Percentiles rank a stretch among this genome's conserved stretches.
These are phyloP conservation scores for Alternaria sp. DNA, from an alignment of 2,329 filamentous ascomycete genomes.

Conservation along the genomic window DNA sequence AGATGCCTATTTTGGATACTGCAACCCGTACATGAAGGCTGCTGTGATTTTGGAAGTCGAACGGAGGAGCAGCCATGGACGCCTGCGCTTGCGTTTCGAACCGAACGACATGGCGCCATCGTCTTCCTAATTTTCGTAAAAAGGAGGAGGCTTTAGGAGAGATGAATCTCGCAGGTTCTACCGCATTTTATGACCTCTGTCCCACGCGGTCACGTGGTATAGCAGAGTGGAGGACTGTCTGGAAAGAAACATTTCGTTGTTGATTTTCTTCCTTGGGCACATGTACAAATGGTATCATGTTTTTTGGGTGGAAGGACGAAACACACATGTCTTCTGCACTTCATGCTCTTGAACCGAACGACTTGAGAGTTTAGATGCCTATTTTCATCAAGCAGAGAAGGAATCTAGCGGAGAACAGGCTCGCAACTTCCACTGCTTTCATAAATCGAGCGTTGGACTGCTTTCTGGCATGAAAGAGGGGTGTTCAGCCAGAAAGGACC, in stretches of 20 bases:
- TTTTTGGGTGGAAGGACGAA: neutral
- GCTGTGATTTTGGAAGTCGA: neutral
- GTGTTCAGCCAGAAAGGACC: fast-evolving
- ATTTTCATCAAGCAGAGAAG: neutral
- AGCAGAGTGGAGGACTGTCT: neutral
- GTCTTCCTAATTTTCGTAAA: neutral
- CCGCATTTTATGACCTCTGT: fast-evolving
- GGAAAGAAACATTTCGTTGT: neutral
- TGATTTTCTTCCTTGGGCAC: neutral
- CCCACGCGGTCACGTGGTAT: neutral
- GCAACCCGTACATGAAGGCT: neutral
- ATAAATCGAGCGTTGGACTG: neutral
- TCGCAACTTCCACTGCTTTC: neutral
- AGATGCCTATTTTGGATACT: neutral
- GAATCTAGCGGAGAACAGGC: no score
- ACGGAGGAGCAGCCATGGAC: neutral
- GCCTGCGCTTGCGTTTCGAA: neutral
- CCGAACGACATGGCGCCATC: neutral
- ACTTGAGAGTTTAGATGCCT: neutral
- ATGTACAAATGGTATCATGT: neutral
- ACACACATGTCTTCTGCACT: neutral
- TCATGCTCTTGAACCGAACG: neutral
- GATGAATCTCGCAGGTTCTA: neutral
- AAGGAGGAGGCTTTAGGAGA: neutral
- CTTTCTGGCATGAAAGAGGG: neutral